Base-by-base conservation (phyloP, 805 yeast species). In the Metschnikowia gruessii region DNA sequence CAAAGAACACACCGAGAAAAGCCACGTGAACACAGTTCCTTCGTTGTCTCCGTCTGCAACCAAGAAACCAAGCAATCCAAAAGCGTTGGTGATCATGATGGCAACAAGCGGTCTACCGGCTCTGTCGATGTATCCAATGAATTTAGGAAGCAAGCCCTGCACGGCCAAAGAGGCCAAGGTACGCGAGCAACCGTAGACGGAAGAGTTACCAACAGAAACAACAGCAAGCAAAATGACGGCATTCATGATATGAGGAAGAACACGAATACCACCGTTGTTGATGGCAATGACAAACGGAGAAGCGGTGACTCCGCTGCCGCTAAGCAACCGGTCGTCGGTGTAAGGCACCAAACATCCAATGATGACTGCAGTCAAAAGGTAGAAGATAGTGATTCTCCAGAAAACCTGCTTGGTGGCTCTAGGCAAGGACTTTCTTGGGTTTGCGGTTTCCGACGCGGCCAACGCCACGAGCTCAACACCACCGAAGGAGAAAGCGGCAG, bases 91-190 rank as follows among this genome's bases (percentile, higher is more conserved):
- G 41, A 79, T 60, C 22, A 67, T 53, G 50, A 82, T 76, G 43
- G 84, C 82, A 34, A 70, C 77, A 45, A 83, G 60, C 26, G 91
- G 91, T 61, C 89, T 75, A 48, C 89, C 90, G 18, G 72, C 73
- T 56, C 81, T 72, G 62, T 83, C 89, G 52, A 82, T 74, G 66
- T 81, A 83, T 3, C 77, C 79, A 40, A 81, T 71, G 46, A 76
- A 62, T 54, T 69, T 66, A 44, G 89, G 88, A 41, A 83, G 79
- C 59, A 75, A 75, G 10, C 86, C 85, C 59, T 79, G 81, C 33
- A 76, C 83, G 13, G 85, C 80, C 52, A 85, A 66, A 8, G 87
- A 77, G 19, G 79, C 75, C 53, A 85, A 62, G 18, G 85, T 77
- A 69, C 91, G 80, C 5, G 89, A 59, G 37, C 64, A 58, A 1